Base-by-base conservation (phyloP, 2,329 filamentous ascomycete genomes). In the Aspergillus sp. region DNA sequence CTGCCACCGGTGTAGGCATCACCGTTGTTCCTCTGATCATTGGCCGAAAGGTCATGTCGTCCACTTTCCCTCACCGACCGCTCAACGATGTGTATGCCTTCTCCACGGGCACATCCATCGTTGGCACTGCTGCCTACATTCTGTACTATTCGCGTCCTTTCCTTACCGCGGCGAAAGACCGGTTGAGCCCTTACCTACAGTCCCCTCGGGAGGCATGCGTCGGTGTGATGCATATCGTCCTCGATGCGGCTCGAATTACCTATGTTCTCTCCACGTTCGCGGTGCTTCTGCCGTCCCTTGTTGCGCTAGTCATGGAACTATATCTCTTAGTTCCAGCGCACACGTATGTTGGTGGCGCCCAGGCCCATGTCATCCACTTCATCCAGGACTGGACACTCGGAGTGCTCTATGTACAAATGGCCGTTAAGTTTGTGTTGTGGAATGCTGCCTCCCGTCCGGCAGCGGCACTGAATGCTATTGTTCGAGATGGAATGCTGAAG, bases 41-140 rank as follows among this genome's bases (percentile, higher is more conserved):
- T 71, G 95, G 95, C 2, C 89, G 95, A 27, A 83, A 83, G 59
- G 83, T 98, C 62, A 90, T 97, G 72, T 86, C 88, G 50, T 79
- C 83, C 27, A 78, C 93, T 36, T 86, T 96, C 44, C 91, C 92
- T 4, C 78, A 82, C 0, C 84, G 90, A 51, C 86, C 86, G 42
- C 90, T 94, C 71, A 99, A 98, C 75, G 95, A 99, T 74, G 90
- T 99, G 25, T 98, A 99, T 70, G 94, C 95, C 11, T 96, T 97
- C 74, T 96, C 92, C 55, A 87, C 95, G 30, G 95, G 95, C 13
- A 84, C 96, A 42, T 96, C 96, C 72, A 81, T 92, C 25, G 81
- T 96, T 4, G 91, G 90, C 10, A 86, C 85, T 3, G 70, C 86
- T 1, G 79, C 85, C 2, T 96, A 93, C 73, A 76, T 84, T 44